phyloP scores from a whole-genome alignment of 257 asterid species.

The Nicotiana noctiflora region DNA sequence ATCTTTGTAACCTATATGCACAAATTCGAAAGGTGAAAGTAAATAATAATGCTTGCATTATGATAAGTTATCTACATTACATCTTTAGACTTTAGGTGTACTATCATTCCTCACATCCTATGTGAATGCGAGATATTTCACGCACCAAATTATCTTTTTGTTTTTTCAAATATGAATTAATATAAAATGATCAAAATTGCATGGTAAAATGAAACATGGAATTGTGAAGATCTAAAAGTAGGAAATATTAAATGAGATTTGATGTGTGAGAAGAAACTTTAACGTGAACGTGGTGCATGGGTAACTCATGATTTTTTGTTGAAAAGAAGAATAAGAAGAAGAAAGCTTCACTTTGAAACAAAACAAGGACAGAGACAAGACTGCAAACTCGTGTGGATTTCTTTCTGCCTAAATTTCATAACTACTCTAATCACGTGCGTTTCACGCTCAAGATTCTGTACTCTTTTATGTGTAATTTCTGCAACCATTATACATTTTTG shows the following conservation, averaged over 20 bases:
- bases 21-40: fast-evolving
- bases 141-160: too few species aligned
- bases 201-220: background rate
- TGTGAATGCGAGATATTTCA: too few species aligned
- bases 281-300: slow-evolving; percentile 23
- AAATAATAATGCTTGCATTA: background rate
- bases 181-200: background rate
- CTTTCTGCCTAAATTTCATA: slow-evolving; percentile 2
- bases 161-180: too few species aligned
- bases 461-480: background rate
- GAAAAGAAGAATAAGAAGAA: slow-evolving; percentile 8
- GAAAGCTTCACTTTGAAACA: background rate
- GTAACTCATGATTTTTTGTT: slow-evolving; percentile 18
- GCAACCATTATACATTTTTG: background rate
- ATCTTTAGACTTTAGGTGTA: too few species aligned
- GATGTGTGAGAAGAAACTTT: background rate
- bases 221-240: background rate
- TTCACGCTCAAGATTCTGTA: background rate
- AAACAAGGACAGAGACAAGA: background rate
- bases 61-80: fast-evolving
- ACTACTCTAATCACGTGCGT: background rate
- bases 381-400: slow-evolving; percentile 4
- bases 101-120: too few species aligned
- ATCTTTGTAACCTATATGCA: fast-evolving
- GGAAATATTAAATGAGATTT: background rate